phyloP scores from a whole-genome alignment of 768 basidiomycete genomes.

The Amanita fuliginea region DNA sequence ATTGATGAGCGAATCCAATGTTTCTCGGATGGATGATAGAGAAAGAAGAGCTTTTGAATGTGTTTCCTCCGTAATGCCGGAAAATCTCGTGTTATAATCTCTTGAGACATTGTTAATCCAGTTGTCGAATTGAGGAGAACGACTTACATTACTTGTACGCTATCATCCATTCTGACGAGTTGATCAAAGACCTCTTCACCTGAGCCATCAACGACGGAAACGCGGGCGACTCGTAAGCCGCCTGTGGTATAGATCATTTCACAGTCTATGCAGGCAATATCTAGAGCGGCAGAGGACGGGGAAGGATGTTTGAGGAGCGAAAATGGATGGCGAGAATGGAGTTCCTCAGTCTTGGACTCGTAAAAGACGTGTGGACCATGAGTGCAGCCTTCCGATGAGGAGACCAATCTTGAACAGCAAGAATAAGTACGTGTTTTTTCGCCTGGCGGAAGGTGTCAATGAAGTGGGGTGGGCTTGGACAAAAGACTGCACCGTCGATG shows the following conservation, averaged over 20 bases:
- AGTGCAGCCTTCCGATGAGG: constrained; percentile 57
- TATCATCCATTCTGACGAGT: constrained; percentile 70
- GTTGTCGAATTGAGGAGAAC: background rate
- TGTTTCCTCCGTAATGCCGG: constrained; percentile 57
- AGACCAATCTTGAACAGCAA: constrained; percentile 65
- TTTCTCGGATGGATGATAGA: constrained; percentile 52
- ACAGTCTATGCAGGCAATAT: constrained; percentile 87
- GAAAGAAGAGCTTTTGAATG: constrained; percentile 55
- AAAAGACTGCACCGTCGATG: constrained; percentile 41
- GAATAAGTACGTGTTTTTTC: constrained; percentile 59
- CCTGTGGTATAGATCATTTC: constrained; percentile 96
- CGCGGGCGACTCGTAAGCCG: constrained; percentile 82
- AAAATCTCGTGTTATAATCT: constrained; percentile 89
- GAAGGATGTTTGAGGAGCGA: constrained; percentile 28
- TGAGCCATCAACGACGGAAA: constrained; percentile 76
- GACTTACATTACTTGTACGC: constrained; percentile 65
- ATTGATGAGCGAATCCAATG: constrained; percentile 63
- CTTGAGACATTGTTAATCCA: constrained; percentile 23
- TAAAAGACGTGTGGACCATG: constrained; percentile 87
- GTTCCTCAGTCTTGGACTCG: constrained; percentile 49
- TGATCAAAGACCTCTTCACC: constrained; percentile 77
- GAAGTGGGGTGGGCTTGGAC: background rate
- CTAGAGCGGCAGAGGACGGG: constrained; percentile 29
- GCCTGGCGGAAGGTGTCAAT: constrained; percentile 27
- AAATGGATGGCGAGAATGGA: constrained; percentile 73